These are phyloP conservation scores for Citrus medica DNA, from an alignment of 345 rosid genomes.

Conservation along the genomic window DNA sequence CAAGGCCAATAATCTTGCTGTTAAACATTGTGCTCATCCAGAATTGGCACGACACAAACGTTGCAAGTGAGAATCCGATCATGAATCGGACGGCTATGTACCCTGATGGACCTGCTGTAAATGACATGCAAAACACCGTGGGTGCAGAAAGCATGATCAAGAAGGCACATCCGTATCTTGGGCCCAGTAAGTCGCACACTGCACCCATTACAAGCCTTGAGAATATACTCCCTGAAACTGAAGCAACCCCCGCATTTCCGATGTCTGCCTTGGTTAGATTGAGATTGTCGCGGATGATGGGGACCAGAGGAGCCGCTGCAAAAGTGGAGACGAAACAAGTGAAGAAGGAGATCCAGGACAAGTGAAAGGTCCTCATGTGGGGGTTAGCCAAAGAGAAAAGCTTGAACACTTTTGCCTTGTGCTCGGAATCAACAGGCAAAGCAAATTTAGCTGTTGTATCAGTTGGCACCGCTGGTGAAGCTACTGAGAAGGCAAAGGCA, in stretches of 20 bases:
- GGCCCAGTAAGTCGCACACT: conserved; percentile 75
- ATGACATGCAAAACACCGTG: conserved; percentile 81
- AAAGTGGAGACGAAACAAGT: conserved; percentile 85
- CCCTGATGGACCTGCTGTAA: conserved; percentile 57
- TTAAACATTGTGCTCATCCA: conserved; percentile 99
- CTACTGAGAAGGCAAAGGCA: conserved; percentile 56
- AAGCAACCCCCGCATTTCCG: conserved; percentile 89
- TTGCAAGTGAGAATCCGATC: conserved; percentile 93
- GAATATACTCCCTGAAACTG: conserved; percentile 86
- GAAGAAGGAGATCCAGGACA: conserved; percentile 92
- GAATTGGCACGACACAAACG: conserved; percentile 88
- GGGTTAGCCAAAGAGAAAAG: conserved; percentile 70
- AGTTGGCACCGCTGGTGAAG: conserved; percentile 54
- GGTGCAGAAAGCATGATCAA: conserved; percentile 83
- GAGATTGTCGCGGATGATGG: conserved; percentile 82
- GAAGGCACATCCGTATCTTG: conserved; percentile 83
- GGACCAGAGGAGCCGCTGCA: conserved; percentile 91
- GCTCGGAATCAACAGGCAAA: conserved; percentile 81
- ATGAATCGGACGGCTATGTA: conserved; percentile 73
- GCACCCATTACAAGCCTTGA: conserved; percentile 97
- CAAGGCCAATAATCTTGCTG: conserved; percentile 75
- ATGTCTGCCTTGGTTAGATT: conserved; percentile 58
- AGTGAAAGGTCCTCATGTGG: conserved; percentile 88
- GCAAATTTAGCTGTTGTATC: conserved; percentile 62
- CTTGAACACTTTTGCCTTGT: conserved; percentile 75